Percentiles rank a stretch among this genome's conserved stretches.
phyloP scores from a whole-genome alignment of 2,329 filamentous ascomycete species.

The Fusarium pseudonygamai region DNA sequence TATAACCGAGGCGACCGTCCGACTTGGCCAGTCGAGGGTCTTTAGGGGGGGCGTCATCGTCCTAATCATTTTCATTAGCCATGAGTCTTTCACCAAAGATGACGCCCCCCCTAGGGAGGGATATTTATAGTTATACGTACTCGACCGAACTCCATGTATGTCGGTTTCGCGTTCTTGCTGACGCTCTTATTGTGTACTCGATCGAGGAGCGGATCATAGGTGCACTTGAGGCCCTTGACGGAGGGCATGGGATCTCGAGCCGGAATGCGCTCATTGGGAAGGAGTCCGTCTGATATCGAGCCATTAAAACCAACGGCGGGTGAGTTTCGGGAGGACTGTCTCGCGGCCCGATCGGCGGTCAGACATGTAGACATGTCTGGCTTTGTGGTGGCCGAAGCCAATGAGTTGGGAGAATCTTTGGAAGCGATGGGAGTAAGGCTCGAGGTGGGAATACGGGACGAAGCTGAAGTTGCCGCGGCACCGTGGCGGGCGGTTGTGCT shows the following conservation, averaged over 20 bases:
- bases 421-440: constrained; percentile 62
- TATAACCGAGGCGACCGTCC: constrained; percentile 71
- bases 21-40: constrained; percentile 82
- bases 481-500: constrained; percentile 59
- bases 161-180: constrained; percentile 67
- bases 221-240: constrained; percentile 66
- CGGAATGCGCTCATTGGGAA: constrained; percentile 56
- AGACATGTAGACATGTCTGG: constrained; percentile 64
- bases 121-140: constrained; percentile 66
- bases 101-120: constrained; percentile 64
- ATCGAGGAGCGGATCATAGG: constrained; percentile 69
- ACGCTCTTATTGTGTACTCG: constrained; percentile 59
- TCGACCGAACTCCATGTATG: constrained; percentile 71
- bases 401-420: constrained; percentile 62
- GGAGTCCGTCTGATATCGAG: constrained; percentile 48
- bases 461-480: constrained; percentile 49
- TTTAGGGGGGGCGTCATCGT: constrained; percentile 79
- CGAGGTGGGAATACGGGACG: constrained; percentile 55
- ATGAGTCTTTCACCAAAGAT: constrained; percentile 61
- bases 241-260: constrained; percentile 66
- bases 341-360: constrained; percentile 52
- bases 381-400: constrained; percentile 60
- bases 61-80: constrained; percentile 72
- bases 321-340: constrained; percentile 40
- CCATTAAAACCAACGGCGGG: constrained; percentile 45